Evolutionary conservation across 2,329 filamentous ascomycete genomes (phyloP).

Genomic region (Colletotrichum neosansevieriae): DNA sequence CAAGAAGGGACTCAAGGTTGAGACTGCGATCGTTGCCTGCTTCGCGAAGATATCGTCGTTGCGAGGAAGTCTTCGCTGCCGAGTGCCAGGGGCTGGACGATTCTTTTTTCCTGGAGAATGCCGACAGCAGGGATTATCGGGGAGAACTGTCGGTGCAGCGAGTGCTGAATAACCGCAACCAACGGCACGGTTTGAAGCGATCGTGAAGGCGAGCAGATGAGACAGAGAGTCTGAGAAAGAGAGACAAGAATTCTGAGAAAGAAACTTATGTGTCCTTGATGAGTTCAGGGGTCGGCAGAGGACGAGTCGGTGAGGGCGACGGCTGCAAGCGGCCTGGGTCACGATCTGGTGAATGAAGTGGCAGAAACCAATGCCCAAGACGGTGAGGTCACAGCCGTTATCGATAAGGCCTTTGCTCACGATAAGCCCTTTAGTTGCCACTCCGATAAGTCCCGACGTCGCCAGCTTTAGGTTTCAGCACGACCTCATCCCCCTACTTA

Average conservation of each 20-base stretch:
- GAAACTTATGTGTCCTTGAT: background rate
- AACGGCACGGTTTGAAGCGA: slow-evolving; percentile 11
- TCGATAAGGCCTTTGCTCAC: slow-evolving; percentile 24
- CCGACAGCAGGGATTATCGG: slow-evolving; percentile 36
- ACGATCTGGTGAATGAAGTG: slow-evolving; percentile 31
- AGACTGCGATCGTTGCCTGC: background rate
- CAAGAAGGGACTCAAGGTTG: background rate
- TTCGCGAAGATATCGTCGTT: background rate
- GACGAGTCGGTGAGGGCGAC: slow-evolving; percentile 14
- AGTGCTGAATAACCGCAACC: slow-evolving; percentile 35
- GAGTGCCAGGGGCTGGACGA: background rate
- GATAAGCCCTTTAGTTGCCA: slow-evolving; percentile 23
- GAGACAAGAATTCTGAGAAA: background rate
- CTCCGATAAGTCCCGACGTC: slow-evolving; percentile 38
- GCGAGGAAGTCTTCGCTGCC: background rate
- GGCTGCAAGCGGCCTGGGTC: slow-evolving; percentile 26
- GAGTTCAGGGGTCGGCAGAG: background rate
- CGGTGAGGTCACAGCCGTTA: slow-evolving; percentile 35
- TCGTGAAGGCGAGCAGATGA: slow-evolving; percentile 2
- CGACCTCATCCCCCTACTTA: background rate
- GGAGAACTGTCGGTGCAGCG: slow-evolving; percentile 28
- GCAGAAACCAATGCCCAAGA: slow-evolving; percentile 26
- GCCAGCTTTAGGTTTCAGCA: slow-evolving; percentile 11
- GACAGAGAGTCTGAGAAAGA: background rate
- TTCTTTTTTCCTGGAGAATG: slow-evolving; percentile 12